Evolutionary conservation across 2,329 filamentous ascomycete species (phyloP).

Genomic region (Xylariales sp.): DNA sequence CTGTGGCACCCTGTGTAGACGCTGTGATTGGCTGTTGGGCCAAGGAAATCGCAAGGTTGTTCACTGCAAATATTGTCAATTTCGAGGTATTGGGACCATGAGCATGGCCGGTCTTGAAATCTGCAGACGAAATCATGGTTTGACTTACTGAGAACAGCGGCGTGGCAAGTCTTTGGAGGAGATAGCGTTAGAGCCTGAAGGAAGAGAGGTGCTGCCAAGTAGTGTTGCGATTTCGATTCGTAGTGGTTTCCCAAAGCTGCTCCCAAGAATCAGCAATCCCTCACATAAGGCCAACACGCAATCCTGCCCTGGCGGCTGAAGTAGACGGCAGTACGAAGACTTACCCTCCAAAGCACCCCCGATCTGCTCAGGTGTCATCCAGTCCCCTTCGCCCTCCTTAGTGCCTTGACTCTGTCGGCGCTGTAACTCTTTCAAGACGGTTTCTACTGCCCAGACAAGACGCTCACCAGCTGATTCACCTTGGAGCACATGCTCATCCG

Average conservation of each 20-base stretch:
- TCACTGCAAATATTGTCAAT: constrained; percentile 49
- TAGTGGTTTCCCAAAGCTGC: constrained; percentile 74
- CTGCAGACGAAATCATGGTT: constrained; percentile 2
- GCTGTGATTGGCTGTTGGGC: constrained; percentile 56
- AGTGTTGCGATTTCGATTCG: constrained; percentile 66
- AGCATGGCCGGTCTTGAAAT: too few relatives aligned
- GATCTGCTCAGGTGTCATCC: constrained; percentile 66
- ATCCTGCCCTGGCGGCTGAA: too few relatives aligned
- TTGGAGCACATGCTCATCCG: constrained; percentile 69
- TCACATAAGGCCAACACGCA: too few relatives aligned
- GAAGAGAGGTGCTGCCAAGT: constrained; percentile 80
- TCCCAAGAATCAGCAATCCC: too few relatives aligned
- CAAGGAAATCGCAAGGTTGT: constrained; percentile 71
- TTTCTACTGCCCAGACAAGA: constrained; percentile 78
- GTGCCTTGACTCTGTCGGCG: constrained; percentile 63
- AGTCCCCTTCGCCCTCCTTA: constrained; percentile 65
- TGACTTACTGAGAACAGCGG: constrained; percentile 67
- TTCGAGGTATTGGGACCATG: not conserved
- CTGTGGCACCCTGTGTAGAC: not conserved
- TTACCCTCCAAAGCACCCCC: constrained; percentile 69
- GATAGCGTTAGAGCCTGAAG: constrained; percentile 75
- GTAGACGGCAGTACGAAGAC: too few relatives aligned
- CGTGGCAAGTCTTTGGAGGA: constrained; percentile 63
- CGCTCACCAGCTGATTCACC: constrained; percentile 68
- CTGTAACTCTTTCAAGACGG: constrained; percentile 68